phyloP scores from a whole-genome alignment of 148 eudicot genomes.

The Vaccinium darrowii region DNA sequence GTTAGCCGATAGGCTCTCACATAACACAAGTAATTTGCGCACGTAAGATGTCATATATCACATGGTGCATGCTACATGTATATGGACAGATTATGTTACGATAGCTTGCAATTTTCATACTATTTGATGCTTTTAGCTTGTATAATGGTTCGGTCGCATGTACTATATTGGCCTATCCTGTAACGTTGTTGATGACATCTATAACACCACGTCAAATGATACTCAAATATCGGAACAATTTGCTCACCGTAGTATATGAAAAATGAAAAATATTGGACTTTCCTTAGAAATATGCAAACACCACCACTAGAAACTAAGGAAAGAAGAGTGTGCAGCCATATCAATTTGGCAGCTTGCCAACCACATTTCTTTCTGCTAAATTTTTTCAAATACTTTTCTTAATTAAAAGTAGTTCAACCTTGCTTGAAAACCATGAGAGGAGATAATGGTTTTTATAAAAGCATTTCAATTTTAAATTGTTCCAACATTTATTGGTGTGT shows the following conservation, averaged over 20 bases:
- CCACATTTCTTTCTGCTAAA: background rate
- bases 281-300: background rate
- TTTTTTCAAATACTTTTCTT: background rate
- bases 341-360: slow-evolving; percentile 4
- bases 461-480: background rate
- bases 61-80: background rate
- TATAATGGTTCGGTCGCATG: too few species aligned
- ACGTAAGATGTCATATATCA: background rate
- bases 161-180: background rate
- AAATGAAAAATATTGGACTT: background rate
- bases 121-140: background rate
- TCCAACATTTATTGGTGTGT: background rate
- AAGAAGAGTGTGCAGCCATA: background rate
- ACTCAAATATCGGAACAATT: background rate
- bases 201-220: background rate
- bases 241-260: background rate
- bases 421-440: background rate
- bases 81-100: background rate
- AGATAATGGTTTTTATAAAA: background rate
- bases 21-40: background rate
- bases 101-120: background rate
- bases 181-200: background rate
- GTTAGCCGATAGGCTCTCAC: background rate
- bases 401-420: background rate
- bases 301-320: background rate